phyloP scores from a whole-genome alignment of 2,329 filamentous ascomycete genomes.

The Penicillium rolfsii region DNA sequence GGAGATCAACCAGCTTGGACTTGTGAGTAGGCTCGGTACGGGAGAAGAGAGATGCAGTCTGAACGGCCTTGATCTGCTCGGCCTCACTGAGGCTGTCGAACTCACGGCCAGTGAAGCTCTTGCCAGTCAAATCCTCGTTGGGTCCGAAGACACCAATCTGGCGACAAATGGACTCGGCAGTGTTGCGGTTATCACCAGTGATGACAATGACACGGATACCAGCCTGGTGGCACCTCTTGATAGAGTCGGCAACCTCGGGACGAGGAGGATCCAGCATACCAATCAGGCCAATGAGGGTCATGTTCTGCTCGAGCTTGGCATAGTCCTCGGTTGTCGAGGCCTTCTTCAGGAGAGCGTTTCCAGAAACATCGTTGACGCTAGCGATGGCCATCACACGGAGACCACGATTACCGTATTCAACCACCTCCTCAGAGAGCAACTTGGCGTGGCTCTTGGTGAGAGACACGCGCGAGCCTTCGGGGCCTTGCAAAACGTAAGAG shows the following conservation, averaged over 20 bases:
- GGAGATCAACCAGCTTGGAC: slow-evolving; percentile 93
- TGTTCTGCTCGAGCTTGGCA: slow-evolving; percentile 82
- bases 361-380: slow-evolving; percentile 73
- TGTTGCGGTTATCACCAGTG: slow-evolving; percentile 97
- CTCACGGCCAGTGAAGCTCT: slow-evolving; percentile 93
- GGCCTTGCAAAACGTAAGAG: slow-evolving; percentile 76
- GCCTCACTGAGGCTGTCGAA: slow-evolving; percentile 81
- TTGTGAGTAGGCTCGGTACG: slow-evolving; percentile 95
- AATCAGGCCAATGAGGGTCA: slow-evolving; percentile 91
- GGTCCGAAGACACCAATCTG: slow-evolving; percentile 91
- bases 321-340: slow-evolving; percentile 87
- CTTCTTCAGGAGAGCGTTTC: slow-evolving; percentile 68
- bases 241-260: slow-evolving; percentile 83
- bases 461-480: slow-evolving; percentile 74
- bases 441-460: slow-evolving; percentile 70
- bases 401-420: slow-evolving; percentile 88
- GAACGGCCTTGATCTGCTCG: slow-evolving; percentile 82
- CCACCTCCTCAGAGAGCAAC: slow-evolving; percentile 75
- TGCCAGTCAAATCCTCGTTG: slow-evolving; percentile 80
- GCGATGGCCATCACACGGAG: slow-evolving; percentile 94
- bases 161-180: slow-evolving; percentile 94
- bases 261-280: slow-evolving; percentile 97
- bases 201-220: slow-evolving; percentile 98
- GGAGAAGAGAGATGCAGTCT: slow-evolving; percentile 87
- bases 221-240: slow-evolving; percentile 85